Evolutionary conservation across 805 yeast species (phyloP).

Genomic region (Spathaspora passalidarum): DNA sequence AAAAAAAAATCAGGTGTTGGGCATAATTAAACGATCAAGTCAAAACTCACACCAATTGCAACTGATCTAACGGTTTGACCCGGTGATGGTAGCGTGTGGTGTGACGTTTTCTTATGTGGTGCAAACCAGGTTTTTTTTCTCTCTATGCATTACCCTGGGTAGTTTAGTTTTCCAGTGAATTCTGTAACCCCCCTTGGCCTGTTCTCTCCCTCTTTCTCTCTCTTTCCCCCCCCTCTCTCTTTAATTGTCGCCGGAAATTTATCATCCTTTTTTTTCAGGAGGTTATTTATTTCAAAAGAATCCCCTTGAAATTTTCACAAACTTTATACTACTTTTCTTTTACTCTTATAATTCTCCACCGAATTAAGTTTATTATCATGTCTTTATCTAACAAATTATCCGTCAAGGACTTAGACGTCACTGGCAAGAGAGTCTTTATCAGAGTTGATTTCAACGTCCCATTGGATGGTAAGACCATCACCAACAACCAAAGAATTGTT

Average conservation of each 20-base stretch:
- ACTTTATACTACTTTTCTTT: background rate
- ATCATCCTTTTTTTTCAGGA: slow-evolving; percentile 2
- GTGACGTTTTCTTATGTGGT: background rate
- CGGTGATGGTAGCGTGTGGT: background rate
- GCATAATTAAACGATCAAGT: no score
- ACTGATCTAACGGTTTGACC: background rate
- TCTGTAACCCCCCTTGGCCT: background rate
- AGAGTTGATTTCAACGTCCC: slow-evolving; percentile 97
- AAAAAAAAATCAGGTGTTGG: background rate
- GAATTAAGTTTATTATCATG: slow-evolving; percentile 43
- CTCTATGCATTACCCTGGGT: no score
- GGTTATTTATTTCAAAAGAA: background rate
- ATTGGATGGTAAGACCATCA: slow-evolving; percentile 92
- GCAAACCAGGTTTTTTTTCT: background rate
- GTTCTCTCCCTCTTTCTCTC: background rate
- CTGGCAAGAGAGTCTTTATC: slow-evolving; percentile 95
- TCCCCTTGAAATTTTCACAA: slow-evolving; percentile 2
- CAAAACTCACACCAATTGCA: background rate
- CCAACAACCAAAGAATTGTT: slow-evolving; percentile 99
- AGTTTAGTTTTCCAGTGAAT: no score
- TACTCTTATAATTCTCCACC: background rate
- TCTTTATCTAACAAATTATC: slow-evolving; percentile 91
- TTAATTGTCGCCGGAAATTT: no score
- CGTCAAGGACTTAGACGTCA: slow-evolving; percentile 83
- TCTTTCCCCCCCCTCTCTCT: no score